Base-by-base conservation (phyloP, 2,329 filamentous ascomycete genomes). In the Xylaria sp. region DNA sequence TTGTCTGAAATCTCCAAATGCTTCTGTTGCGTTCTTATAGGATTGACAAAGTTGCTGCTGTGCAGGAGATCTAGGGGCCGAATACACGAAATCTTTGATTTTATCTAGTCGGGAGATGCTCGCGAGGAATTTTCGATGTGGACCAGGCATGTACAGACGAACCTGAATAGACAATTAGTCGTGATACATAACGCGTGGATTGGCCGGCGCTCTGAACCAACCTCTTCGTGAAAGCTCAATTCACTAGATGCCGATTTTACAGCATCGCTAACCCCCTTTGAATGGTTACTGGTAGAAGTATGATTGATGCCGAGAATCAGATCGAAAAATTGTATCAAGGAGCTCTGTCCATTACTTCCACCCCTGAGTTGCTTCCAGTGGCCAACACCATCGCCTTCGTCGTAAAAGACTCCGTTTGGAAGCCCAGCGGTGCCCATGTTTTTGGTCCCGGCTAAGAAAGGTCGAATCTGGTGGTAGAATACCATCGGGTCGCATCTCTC, bases 301-400 rank as follows among this genome's bases (percentile, higher is more conserved):
- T 98, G 95, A 76, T 97, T 91, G 15, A 98, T 86, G 1, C 94
- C 93, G 0, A 98, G 86, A 0, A 94, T 88, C 15, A 97, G 87
- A 78, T 98, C 95, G 79, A 97, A 94, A 82, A 97, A 96, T 76
- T 98, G 94, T 68, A 98, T 94, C 51, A 97, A 84, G 0, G 93
- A 97, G 79, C 92, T 95, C 80, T 98, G 95, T 0, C 94, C 95
- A 76, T 98, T 98, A 79, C 93, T 97, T 4, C 95, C 95, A 20
- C 95, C 95, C n/a, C 92, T 89, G 67, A 92, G 91, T 74, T 95
- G 90, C 20, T 90, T 86, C 86, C 94, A 97, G 43, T 86, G 82
- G 0, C 90, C 88, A 15, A 84, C 83, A 1, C 89, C 90, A 2
- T 88, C 84, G 0, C 90, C 92, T 66, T 92, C 88, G 73, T 97